Base-by-base conservation (phyloP, 2,329 filamentous ascomycete species). In the Paramyrothecium sp. region DNA sequence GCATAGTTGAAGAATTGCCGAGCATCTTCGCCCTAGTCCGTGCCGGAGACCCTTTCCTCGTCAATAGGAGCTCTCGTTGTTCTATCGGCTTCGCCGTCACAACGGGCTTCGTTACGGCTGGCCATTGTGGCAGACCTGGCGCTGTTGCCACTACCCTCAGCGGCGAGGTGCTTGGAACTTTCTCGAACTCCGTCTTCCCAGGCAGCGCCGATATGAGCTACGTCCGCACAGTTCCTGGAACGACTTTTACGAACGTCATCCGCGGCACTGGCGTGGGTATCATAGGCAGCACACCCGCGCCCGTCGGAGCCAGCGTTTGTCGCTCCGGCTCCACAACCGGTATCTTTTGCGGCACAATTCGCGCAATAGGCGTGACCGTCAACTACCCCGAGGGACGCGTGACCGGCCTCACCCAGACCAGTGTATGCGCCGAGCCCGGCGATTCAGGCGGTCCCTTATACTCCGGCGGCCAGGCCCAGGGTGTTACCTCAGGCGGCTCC, bases 381-480 rank as follows among this genome's bases (percentile, higher is more conserved):
- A 56, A 56, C 51, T 76, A 76, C 68, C n/a, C 70, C 53, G 51
- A 76, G 57, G 73, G 73, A 23, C 61, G 69, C 62, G 72, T 76
- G 60, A 73, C 71, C 59, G 73, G 73, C 41, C 72, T 76, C 46
- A 76, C 73, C 56, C 69, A 71, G 54, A 76, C 73, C 57, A 74
- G 58, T 53, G 73, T 74, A 51, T 76, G 73, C 65, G 73, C 73
- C 54, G 73, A 76, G 72, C 71, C 71, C 60, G 73, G 73, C 58
- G 73, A 76, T 69, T 76, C 73, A 53, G 73, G 73, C 55, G 73
- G 73, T 58, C 71, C 73, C 34, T 75, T 65, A 57, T 75, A 74
- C 71, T 65, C 72, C 57, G 73, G 73, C 53, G 51, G 71, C 55
- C 73, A 76, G 69, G 73, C 73, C 57, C 73, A 76, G 69, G 73